Percentiles rank a stretch among this genome's conserved stretches.
Evolutionary conservation across 495 filamentous ascomycete species (phyloP).

Genomic region (Apiosordaria backusii): DNA sequence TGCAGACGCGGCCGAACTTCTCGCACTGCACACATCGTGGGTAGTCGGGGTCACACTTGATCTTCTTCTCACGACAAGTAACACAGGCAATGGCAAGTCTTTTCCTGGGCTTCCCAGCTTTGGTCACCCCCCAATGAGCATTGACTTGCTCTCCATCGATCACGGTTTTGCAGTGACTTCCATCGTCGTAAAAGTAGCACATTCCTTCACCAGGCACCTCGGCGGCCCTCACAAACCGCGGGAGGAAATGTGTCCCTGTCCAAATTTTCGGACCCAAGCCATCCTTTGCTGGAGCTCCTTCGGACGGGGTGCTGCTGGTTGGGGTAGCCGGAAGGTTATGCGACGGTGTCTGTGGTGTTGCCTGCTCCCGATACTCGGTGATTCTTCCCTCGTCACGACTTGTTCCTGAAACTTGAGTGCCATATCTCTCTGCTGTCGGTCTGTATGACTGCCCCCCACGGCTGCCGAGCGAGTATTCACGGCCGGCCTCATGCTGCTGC

Average conservation of each 20-base stretch:
- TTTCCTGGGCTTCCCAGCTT: slow-evolving; percentile 88
- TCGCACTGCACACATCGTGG: slow-evolving; percentile 86
- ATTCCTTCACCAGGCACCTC: slow-evolving; percentile 74
- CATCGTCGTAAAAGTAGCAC: slow-evolving; percentile 87
- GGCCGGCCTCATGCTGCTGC: slow-evolving; percentile 30
- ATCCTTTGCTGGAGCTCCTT: slow-evolving; percentile 48
- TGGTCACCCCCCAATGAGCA: slow-evolving; percentile 88
- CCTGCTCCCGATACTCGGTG: slow-evolving; percentile 28
- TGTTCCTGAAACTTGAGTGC: slow-evolving; percentile 18
- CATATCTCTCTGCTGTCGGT: slow-evolving; percentile 24
- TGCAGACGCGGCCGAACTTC: slow-evolving; percentile 80
- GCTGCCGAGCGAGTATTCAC: slow-evolving; percentile 29
- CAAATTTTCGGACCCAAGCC: slow-evolving; percentile 58
- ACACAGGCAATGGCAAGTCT: slow-evolving; percentile 83
- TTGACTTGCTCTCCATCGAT: slow-evolving; percentile 86
- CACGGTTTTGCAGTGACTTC: slow-evolving; percentile 73
- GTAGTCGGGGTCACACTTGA: slow-evolving; percentile 87
- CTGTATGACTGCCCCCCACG: slow-evolving; percentile 20
- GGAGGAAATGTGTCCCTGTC: slow-evolving; percentile 58
- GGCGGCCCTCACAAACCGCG: slow-evolving; percentile 54
- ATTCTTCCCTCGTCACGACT: slow-evolving; percentile 21
- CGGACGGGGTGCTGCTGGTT: slow-evolving; percentile 35
- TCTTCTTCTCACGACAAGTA: slow-evolving; percentile 93
- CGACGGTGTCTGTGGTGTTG: slow-evolving; percentile 23
- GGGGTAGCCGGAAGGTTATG: slow-evolving; percentile 40